Base-by-base conservation (phyloP, 1,139 yeast genomes). In the Dujonia santamariae region DNA sequence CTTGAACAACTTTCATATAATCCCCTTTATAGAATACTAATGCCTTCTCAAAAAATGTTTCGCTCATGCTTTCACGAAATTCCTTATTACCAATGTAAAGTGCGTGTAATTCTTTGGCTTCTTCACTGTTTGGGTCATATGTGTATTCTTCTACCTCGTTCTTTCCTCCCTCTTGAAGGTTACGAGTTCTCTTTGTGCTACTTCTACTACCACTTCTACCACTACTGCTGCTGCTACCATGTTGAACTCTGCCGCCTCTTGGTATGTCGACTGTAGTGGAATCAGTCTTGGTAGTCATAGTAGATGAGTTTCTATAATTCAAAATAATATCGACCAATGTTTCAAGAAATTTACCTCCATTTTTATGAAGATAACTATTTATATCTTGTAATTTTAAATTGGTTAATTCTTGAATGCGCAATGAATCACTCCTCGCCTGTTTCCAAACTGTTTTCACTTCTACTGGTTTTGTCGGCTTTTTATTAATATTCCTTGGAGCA, bases 1-100 rank as follows among this genome's bases (percentile, higher is more conserved):
- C 36, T 9, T 55, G 59, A 23, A 62, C 41, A 1, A 64, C 61
- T 35, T 51, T 56, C 30, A 46, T 50, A 19, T 61, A 46, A 38
- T 74, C 63, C 1, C 75, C 78, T 18, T 57, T 43, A 40, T 61
- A 69, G 44, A 64, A 67, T 15, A 46, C 54, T 16, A 75, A 39
- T 2, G 72, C 66, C 26, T 54, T 51, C 12, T 51, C 45, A 17
- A 67, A 51, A 39, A 76, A 74, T 3, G 38, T 38, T n/a, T 52
- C 47, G 28, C 53, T 50, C 5, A 67, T 37, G 16, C 17, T 19
- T 4, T 35, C 36, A 24, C 46, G 39, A 19, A 67, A 40, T 20
- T 46, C 50, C 1, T 46, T 41, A 33, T 63, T 63, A 9, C 43
- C 37, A 12, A 43, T 29, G 28, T 49, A 51, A 7, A 58, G 25